Base-by-base conservation (phyloP, 2,329 filamentous ascomycete species). In the Chrysoporthe puriensis region DNA sequence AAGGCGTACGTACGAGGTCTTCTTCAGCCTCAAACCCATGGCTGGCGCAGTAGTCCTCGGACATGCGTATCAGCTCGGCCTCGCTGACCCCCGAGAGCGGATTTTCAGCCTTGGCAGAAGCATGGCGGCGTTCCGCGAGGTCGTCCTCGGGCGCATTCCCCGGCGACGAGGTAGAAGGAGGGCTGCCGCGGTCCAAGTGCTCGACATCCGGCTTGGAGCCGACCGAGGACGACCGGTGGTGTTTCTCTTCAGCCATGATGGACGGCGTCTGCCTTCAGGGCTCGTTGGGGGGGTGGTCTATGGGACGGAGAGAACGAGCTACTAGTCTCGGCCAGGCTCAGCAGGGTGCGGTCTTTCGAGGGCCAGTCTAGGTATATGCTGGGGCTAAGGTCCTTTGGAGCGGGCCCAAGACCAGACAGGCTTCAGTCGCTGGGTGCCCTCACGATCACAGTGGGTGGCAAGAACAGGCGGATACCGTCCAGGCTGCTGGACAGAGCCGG, bases 41-140 rank as follows among this genome's bases (percentile, higher is more conserved):
- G 62, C 83, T 77, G 36, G 81, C 76, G 34, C 86, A 88, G 74
- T 90, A 91, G 5, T 82, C 80, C 64, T 86, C 84, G 16, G 88
- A 89, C 77, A 85, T 84, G 44, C 78, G 79, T 59, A 79, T 81
- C 16, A 91, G 79, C 69, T 88, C 81, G 4, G 82, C 78, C 52
- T 73, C 73, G 26, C 73, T 74, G 59, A 82, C 71, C 44, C 79
- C 81, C 2, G 75, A 75, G n/a, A 84, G 74, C 14, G 81, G 81
- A 61, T 83, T 79, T 50, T 78, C 76, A 26, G 82, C 73, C 72
- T 76, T 79, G 16, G 75, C 73, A 11, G 79, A 80, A 32, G 76
- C 78, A 58, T 78, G 75, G 4, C 77, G 70, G 5, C 78, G 77
- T 50, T 74, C 71, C 21, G 66, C 73, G 40, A 76, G 71, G 8